Conservation (phyloP, 2,329 filamentous ascomycete species). For the Arthrobotrys sinensis region DNA sequence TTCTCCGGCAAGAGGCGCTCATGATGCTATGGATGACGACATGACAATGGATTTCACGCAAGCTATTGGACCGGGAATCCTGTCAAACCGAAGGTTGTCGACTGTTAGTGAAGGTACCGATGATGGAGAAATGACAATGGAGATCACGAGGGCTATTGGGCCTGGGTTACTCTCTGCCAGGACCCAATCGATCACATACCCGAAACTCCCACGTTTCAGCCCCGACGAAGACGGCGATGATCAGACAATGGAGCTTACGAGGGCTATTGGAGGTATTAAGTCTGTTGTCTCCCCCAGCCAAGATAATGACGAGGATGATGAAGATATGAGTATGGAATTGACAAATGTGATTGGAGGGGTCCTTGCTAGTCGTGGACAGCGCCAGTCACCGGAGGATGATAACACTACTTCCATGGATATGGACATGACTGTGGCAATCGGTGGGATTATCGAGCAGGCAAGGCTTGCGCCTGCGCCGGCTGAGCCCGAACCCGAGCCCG, state of each 20-base stretch:
- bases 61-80: constrained; percentile 71
- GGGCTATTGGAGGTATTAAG: constrained; percentile 72
- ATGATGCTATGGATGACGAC: constrained; percentile 73
- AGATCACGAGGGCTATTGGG: constrained; percentile 63
- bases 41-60: constrained; percentile 85
- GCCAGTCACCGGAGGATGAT: constrained; percentile 32
- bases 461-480: constrained; percentile 65
- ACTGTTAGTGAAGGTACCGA: constrained; percentile 64
- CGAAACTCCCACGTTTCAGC: constrained; percentile 51
- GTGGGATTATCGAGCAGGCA: constrained; percentile 73
- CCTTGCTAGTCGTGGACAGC: constrained; percentile 67
- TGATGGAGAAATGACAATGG: constrained; percentile 69
- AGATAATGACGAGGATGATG: constrained; percentile 54
- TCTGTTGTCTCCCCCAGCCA: constrained; percentile 31
- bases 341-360: constrained; percentile 87
- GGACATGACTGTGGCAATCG: constrained; percentile 78
- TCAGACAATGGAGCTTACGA: constrained; percentile 70
- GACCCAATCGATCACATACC: constrained; percentile 49
- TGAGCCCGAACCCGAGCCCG: constrained; percentile 67
- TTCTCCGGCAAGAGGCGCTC: constrained; percentile 34
- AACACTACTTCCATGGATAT: constrained; percentile 73
- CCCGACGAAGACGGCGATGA: constrained; percentile 58
- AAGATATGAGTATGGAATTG: constrained; percentile 80
- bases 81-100: constrained; percentile 61
- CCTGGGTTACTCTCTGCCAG: constrained; percentile 45